These are phyloP conservation scores for Cadophora luteo-olivacea DNA, from an alignment of 2,329 filamentous ascomycete species.

Conservation along the genomic window DNA sequence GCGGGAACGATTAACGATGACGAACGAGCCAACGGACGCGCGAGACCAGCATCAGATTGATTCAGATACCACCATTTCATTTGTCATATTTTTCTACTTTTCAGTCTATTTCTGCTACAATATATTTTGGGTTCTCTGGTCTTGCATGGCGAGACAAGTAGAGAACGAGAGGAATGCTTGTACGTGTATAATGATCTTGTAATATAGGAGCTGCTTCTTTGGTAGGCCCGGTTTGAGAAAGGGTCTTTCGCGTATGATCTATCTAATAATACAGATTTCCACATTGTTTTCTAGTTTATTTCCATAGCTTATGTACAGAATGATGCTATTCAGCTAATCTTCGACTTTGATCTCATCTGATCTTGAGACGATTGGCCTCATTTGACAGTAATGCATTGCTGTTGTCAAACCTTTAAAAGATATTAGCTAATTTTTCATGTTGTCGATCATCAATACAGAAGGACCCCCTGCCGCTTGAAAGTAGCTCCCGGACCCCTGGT, in stretches of 20 bases:
- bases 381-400: not conserved
- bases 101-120: not conserved
- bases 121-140: constrained; percentile 3
- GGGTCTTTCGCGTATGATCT: not conserved
- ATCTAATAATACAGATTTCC: not conserved
- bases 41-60: constrained; percentile 10
- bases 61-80: constrained; percentile 15
- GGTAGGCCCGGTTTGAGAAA: not conserved
- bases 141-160: not conserved
- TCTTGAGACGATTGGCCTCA: not conserved
- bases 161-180: not conserved
- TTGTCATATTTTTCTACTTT: not conserved
- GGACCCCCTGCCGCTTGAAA: not conserved
- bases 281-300: not conserved
- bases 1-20: constrained; percentile 22
- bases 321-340: not conserved
- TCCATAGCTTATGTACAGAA: not conserved
- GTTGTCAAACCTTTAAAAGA: too few species aligned
- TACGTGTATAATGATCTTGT: constrained; percentile 11
- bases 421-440: too few species aligned
- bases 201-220: not conserved
- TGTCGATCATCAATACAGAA: not conserved
- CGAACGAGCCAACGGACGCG: constrained; percentile 23
- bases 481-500: not conserved
- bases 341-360: not conserved